Base-by-base conservation (phyloP, 352 stramenopile species). In the Peronospora belbahrii region DNA sequence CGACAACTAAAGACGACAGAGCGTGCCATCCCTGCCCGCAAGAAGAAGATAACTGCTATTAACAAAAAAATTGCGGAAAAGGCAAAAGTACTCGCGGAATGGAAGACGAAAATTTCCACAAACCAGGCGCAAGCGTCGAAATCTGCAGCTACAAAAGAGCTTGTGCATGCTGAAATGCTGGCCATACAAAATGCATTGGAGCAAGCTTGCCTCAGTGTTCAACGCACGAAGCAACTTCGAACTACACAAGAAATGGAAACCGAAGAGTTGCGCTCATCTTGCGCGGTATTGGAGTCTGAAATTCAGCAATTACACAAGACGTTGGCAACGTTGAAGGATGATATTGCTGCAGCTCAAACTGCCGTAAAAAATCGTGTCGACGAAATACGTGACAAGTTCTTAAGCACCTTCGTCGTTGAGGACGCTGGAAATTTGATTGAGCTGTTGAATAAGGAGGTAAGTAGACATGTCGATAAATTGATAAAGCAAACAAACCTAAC, bases 361-460 rank as follows among this genome's bases (percentile, higher is more conserved):
- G 46, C 54, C n/a, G 50, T 68, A 38, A 65, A 58, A 45, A 68
- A 68, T 23, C 59, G 45, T 32, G 46, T 52, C 17, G 52, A 67
- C 15, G 57, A 65, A 56, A 38, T 71, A 34, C 62, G 62, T 4
- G 47, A 62, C 13, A 67, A 62, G 23, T 71, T 65, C 20, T 48
- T 68, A 13, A 42, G 38, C 8, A 42, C 40, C 17, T 71, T 71
- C 13, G 55, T 57, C n/a, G 18, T 61, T n/a, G 39, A 49, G 6
- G 59, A 65, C 19, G 41, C 49, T 9, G 40, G 50, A 25, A 59
- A 45, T 6, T 42, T 67, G 25, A 55, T 55, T 13, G 37, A 65
- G 7, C 31, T 68, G 27, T 24, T 71, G 14, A 48, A 52, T 23
- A 58, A 60, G 48, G 60, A 71, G 50, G 62, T 65, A 59, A 9